These are phyloP conservation scores for Penicillium steckii DNA, from an alignment of 495 filamentous ascomycete species.

Conservation along the genomic window DNA sequence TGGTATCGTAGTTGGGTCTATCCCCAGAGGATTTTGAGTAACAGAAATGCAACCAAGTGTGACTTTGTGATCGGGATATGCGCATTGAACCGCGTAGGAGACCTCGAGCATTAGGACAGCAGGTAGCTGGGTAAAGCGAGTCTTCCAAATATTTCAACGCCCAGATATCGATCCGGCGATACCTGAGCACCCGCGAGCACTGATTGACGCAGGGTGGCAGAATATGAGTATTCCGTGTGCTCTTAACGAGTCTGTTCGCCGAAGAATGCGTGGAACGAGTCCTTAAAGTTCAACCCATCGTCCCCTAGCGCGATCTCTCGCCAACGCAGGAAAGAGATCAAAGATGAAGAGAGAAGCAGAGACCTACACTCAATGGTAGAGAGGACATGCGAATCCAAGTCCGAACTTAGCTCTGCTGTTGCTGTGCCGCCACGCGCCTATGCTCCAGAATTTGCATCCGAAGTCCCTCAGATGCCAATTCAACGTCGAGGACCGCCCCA, in stretches of 20 bases:
- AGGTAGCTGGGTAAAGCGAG: neutral
- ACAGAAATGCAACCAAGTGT: neutral
- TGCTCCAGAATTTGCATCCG: constrained; percentile 61
- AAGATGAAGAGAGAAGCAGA: neutral
- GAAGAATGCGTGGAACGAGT: neutral
- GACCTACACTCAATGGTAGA: neutral
- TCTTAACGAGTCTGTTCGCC: neutral
- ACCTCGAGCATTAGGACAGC: neutral
- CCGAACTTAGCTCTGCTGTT: constrained; percentile 25
- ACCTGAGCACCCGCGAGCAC: neutral
- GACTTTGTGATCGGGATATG: neutral
- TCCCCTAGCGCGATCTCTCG: neutral
- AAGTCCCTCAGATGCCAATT: constrained; percentile 69
- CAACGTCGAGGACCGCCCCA: constrained; percentile 69
- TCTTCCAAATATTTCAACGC: neutral
- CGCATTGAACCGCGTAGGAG: neutral
- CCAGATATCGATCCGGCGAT: constrained; percentile 3
- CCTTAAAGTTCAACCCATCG: neutral
- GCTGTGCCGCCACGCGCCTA: constrained; percentile 42
- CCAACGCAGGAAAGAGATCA: neutral
- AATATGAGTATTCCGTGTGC: neutral
- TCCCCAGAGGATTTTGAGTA: neutral
- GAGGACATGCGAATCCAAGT: neutral
- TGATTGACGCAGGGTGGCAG: neutral
- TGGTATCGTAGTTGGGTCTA: neutral